Conservation (phyloP, 495 filamentous ascomycete species). For the Chaetomium cochliodes region DNA sequence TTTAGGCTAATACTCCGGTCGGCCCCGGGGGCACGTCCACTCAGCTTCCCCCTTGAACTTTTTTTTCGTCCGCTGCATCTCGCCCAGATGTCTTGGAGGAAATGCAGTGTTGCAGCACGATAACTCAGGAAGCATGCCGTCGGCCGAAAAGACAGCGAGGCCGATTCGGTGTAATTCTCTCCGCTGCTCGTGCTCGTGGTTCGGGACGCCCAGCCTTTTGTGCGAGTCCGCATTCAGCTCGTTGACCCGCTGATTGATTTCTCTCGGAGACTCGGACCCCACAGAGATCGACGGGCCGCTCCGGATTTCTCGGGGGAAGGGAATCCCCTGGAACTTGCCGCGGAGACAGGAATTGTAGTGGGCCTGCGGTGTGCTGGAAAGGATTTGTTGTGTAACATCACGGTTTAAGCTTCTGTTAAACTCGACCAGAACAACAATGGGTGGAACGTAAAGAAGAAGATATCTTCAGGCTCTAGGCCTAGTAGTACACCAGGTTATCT, state of each 20-base stretch:
- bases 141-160: not conserved
- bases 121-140: not conserved
- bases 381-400: too few relatives aligned
- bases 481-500: too few relatives aligned
- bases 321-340: too few relatives aligned
- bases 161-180: not conserved
- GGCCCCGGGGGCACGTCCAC: not conserved
- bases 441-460: too few relatives aligned
- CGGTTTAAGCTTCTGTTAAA: too few relatives aligned
- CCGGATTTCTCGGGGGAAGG: slow-evolving; percentile 4
- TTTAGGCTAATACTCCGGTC: slow-evolving; percentile 19
- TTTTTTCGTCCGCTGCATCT: not conserved
- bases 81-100: not conserved
- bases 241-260: not conserved
- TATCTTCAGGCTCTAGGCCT: too few relatives aligned
- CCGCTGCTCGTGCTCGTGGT: too few relatives aligned
- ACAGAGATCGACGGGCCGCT: slow-evolving; percentile 17
- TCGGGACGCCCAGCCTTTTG: too few relatives aligned
- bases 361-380: too few relatives aligned
- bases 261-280: not conserved
- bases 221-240: not conserved
- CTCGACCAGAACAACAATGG: too few relatives aligned
- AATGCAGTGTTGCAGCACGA: too few relatives aligned
- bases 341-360: too few relatives aligned
- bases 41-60: not conserved